Base-by-base conservation (phyloP, 305 asterid genomes). In the Withania somnifera region DNA sequence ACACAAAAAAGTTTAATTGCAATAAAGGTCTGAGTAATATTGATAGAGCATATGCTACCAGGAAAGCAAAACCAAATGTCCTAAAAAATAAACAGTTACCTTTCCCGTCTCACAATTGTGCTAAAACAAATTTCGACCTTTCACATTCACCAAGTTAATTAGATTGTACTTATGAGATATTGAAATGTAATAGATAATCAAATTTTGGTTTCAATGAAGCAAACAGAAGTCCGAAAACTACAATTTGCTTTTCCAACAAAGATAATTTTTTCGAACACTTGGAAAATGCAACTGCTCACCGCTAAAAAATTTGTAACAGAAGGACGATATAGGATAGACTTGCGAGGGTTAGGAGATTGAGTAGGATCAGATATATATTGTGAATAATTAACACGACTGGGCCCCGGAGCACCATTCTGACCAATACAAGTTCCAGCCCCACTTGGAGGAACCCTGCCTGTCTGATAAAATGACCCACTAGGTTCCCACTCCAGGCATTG, bases 401-500 rank as follows among this genome's bases (percentile, higher is more conserved):
- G 87, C 64, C 94, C 97, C 9, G 92, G 88, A 81, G 90, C 89
- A 88, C 97, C 99, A 91, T 90, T 92, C 86, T 92, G 98, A 83
- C 90, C 85, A 83, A 86, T 83, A 73, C 87, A 84, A 82, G 93
- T 83, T 80, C 86, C 93, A 83, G 86, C 66, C 84, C 97, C 97
- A 92, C 86, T 83, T 54, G 92, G 82, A 83, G 88, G 84, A 85
- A 87, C 85, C 75, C 82, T 86, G 87, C 81, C 90, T 81, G 90
- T 83, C 90, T 91, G 97, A 85, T 91, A 92, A 86, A 92, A 92
- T 76, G 98, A 89, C 73, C 97, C 97, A 85, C 92, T 90, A 68
- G 98, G 97, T 89, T 96, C 98, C 98, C 98, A 96, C 90, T 96
- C 99, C 93, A 96, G 91, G 86, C 97, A 94, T 87, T 96, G 99